phyloP scores from a whole-genome alignment of 2,329 filamentous ascomycete genomes.

The Pyrenochaeta sp. region DNA sequence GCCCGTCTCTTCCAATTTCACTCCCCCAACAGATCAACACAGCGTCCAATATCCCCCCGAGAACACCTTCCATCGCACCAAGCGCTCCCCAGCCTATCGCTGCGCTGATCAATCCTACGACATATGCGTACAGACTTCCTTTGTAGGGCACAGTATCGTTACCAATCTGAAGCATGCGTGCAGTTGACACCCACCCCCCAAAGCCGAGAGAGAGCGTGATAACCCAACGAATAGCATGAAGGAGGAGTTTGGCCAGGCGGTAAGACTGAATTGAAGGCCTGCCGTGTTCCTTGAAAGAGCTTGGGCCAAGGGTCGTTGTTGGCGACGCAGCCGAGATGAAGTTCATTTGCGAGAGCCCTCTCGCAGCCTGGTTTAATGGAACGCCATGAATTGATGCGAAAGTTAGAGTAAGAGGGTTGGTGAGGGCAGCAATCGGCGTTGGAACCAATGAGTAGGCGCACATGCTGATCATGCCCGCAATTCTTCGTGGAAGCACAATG shows the following conservation, averaged over 20 bases:
- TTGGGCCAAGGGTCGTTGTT: conserved; percentile 68
- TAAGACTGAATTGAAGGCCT: conserved; percentile 77
- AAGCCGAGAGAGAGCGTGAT: conserved; percentile 92
- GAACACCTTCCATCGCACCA: conserved; percentile 86
- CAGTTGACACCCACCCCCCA: conserved; percentile 95
- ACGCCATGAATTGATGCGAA: conserved; percentile 95
- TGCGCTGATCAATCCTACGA: conserved; percentile 89
- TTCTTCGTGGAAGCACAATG: conserved; percentile 79
- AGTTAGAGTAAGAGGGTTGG: conserved; percentile 89
- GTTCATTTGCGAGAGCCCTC: conserved; percentile 81
- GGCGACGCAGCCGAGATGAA: conserved; percentile 78
- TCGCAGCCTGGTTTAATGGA: conserved; percentile 77
- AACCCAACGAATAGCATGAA: conserved; percentile 89
- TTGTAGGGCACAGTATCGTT: conserved; percentile 59
- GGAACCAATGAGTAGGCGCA: conserved; percentile 83
- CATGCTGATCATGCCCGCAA: conserved; percentile 74
- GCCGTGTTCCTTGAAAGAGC: conserved; percentile 51
- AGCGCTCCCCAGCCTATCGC: conserved; percentile 95
- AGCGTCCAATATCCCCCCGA: conserved; percentile 87
- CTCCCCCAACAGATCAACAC: conserved; percentile 94
- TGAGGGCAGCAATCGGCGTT: conserved; percentile 83
- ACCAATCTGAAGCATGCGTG: conserved; percentile 75
- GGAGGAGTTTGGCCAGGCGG: conserved; percentile 85
- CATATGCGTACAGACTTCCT: conserved; percentile 92
- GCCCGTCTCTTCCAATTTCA: conserved; percentile 65